These are phyloP conservation scores for Brassica juncea DNA, from an alignment of 345 rosid genomes.

Conservation along the genomic window DNA sequence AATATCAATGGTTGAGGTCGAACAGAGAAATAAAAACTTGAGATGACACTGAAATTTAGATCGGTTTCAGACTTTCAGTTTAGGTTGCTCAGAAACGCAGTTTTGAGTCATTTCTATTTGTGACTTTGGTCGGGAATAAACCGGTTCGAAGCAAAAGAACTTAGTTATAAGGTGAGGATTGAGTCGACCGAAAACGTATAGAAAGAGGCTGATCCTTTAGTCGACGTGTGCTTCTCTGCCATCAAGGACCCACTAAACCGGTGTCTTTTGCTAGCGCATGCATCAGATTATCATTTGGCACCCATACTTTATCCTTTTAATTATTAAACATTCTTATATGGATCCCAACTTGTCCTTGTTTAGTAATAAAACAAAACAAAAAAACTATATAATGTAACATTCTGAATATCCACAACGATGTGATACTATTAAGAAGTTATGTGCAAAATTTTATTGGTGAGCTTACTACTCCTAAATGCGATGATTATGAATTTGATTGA, in stretches of 20 bases:
- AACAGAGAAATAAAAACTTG: background rate
- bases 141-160: background rate
- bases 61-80: background rate
- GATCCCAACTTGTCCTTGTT: slow-evolving; percentile 27
- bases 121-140: background rate
- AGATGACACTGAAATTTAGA: background rate
- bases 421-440: background rate
- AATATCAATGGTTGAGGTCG: background rate
- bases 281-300: slow-evolving; percentile 40
- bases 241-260: slow-evolving; percentile 33
- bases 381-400: background rate
- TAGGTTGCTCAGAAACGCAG: background rate
- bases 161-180: slow-evolving; percentile 23
- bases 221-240: slow-evolving; percentile 37
- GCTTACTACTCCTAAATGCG: slow-evolving; percentile 6
- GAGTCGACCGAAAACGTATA: slow-evolving; percentile 10
- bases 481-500: slow-evolving; percentile 36
- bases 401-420: slow-evolving; percentile 2
- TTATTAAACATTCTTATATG: background rate
- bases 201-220: slow-evolving; percentile 22
- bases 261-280: slow-evolving; percentile 38
- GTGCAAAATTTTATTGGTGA: background rate
- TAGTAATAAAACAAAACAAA: background rate
- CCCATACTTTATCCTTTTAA: slow-evolving; percentile 14
- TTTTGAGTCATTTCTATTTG: background rate